Conservation (phyloP, 176 grass and related monocot genomes). For the Calamus simplicifolius region DNA sequence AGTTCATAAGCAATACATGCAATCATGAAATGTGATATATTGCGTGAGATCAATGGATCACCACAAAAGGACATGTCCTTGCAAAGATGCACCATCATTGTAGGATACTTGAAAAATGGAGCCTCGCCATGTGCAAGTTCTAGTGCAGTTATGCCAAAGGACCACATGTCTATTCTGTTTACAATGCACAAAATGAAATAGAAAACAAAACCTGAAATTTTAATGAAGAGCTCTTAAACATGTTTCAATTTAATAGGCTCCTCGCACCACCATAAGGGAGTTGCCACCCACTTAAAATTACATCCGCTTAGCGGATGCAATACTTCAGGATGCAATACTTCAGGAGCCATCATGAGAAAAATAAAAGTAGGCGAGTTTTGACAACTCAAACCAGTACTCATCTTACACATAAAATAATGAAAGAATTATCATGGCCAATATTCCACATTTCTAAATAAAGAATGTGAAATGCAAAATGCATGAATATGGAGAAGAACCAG, state of each 20-base stretch:
- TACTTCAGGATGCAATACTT: constrained; percentile 99
- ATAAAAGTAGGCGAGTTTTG: not conserved
- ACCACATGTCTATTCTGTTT: constrained; percentile 95
- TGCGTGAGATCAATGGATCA: not conserved
- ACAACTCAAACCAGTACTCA: too few species aligned
- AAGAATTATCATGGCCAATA: too few species aligned
- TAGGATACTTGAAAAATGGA: too few species aligned
- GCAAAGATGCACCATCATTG: constrained; percentile 56
- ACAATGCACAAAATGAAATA: constrained; percentile 1
- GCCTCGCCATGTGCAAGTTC: constrained; percentile 96
- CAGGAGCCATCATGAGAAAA: constrained; percentile 89
- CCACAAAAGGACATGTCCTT: not conserved
- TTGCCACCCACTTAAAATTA: constrained; percentile 82
- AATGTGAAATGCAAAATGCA: too few species aligned
- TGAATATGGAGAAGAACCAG: constrained; percentile 40
- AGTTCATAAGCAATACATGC: constrained; percentile 92
- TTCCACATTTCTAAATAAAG: too few species aligned
- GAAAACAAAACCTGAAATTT: not conserved
- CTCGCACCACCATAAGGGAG: constrained; percentile 8
- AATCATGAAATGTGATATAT: constrained; percentile 24
- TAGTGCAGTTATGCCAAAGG: constrained; percentile 93
- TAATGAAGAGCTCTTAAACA: not conserved
- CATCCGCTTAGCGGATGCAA: constrained; percentile 98
- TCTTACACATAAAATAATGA: too few species aligned
- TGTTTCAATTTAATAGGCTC: constrained; percentile 19